phyloP scores from a whole-genome alignment of 2,329 filamentous ascomycete genomes.

The Claviceps spartinae region DNA sequence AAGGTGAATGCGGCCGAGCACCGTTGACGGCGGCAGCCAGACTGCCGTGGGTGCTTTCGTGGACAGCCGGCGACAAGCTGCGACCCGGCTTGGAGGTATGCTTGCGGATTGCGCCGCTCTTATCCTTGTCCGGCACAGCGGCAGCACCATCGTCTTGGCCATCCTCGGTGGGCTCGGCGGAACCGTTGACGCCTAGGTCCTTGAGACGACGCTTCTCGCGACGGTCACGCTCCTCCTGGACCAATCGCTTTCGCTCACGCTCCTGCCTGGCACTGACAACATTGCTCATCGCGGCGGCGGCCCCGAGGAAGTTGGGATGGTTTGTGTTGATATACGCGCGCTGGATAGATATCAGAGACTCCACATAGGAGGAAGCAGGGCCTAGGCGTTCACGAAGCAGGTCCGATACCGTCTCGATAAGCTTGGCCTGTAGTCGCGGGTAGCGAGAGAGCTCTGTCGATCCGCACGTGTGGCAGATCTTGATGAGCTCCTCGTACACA shows the following conservation, averaged over 20 bases:
- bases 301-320: constrained; percentile 94
- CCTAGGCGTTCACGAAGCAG: constrained; percentile 84
- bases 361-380: constrained; percentile 79
- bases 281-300: constrained; percentile 92
- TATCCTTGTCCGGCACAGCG: constrained; percentile 33
- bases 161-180: constrained; percentile 53
- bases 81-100: constrained; percentile 35
- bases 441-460: constrained; percentile 87
- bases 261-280: constrained; percentile 94
- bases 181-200: constrained; percentile 71
- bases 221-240: constrained; percentile 75
- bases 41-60: constrained; percentile 48
- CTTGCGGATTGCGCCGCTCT: constrained; percentile 15
- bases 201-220: constrained; percentile 72
- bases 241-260: constrained; percentile 66
- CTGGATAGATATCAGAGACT: constrained; percentile 94
- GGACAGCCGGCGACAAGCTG: constrained; percentile 72
- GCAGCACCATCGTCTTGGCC: constrained; percentile 38
- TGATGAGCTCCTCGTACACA: constrained; percentile 97
- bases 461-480: constrained; percentile 97
- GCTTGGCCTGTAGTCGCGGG: constrained; percentile 83
- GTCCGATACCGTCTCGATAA: constrained; percentile 96
- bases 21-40: constrained; percentile 58
- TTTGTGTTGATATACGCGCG: constrained; percentile 99
- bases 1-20: constrained; percentile 23